Evolutionary conservation across 768 basidiomycete species (phyloP), one percentile per base, ranked within the genome.

Genomic region (Leucogyrophana mollusca): DNA sequence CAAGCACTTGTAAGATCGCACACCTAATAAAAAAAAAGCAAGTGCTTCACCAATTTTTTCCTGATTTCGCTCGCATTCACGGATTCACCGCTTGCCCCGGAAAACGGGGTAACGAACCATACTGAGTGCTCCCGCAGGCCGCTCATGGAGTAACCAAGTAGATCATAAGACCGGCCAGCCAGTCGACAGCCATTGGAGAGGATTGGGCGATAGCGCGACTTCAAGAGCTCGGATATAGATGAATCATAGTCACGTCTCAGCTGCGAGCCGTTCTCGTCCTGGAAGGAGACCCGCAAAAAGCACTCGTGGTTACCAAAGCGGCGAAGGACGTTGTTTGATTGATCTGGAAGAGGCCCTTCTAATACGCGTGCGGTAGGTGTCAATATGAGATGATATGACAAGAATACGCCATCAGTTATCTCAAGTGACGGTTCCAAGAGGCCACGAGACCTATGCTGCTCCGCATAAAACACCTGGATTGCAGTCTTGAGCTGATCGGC

Each of bases 141-240:
- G 40, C 74, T 77, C 69, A 74, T 76, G 2, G 77, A 78, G 46
- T 79, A 79, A 4, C 73, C 79, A 20, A 80, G 55, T 55, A 79
- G 70, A 2, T 74, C 49, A 51, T 70, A 79, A 0, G 50, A 48
- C 23, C 77, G 65, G 7, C 78, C 78, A 2, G 70, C 78, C 9
- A 79, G 59, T 3, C 14, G 16, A 9, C 69, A 56, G 0, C 75
- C 75, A 0, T 53, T 34, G 22, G 65, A 52, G 18, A 77, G 49
- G 11, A 61, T 51, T 1, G 59, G 61, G 20, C 64, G 64, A 46
- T 67, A 74, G 18, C 74, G 69, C 11, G 43, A 34, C 3, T 18
- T 1, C n/a, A 76, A 53, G 25, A 74, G 42, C 0, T 61, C 52
- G 7, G 49, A 38, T 43, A 74, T 71, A 14, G 61, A 60, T 9